These are phyloP conservation scores for Trichoderma simmonsii DNA, from an alignment of 2,329 filamentous ascomycete genomes.

Conservation along the genomic window DNA sequence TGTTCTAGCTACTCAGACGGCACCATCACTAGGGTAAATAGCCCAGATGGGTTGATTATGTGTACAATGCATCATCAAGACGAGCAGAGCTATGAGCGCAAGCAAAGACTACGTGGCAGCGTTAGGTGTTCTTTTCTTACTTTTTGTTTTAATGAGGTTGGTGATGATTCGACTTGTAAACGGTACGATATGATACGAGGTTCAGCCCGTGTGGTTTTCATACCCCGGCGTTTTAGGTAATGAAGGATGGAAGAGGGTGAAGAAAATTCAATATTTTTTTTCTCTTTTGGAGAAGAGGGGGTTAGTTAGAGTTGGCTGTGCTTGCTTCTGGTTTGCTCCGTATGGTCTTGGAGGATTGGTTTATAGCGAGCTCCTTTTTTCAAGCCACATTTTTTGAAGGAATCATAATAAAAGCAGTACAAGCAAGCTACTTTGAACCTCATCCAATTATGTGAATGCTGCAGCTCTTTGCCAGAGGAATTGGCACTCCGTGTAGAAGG, in stretches of 20 bases:
- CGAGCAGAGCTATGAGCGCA: neutral
- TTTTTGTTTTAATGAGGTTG: neutral
- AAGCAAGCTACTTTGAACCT: neutral
- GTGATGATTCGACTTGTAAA: constrained; percentile 4
- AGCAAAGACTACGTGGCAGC: neutral
- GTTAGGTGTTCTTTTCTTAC: neutral
- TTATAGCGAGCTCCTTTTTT: constrained; percentile 6
- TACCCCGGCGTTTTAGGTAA: constrained; percentile 21
- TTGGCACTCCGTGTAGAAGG: neutral
- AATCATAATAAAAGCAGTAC: neutral
- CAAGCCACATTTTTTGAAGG: neutral
- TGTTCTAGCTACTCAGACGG: neutral
- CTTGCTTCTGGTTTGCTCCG: neutral
- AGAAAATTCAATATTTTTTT: neutral
- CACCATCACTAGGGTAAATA: neutral
- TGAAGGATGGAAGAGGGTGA: constrained; percentile 2
- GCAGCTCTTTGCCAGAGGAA: neutral
- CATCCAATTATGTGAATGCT: neutral
- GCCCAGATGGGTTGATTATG: neutral
- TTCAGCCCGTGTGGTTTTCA: constrained; percentile 12
- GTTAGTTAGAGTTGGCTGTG: neutral
- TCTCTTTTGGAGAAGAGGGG: neutral
- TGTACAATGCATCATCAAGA: neutral
- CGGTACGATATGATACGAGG: constrained; percentile 8
- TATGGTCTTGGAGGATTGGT: neutral